A percentile compares a stretch with the other conserved stretches of the same genome.
Evolutionary conservation across 768 basidiomycete species (phyloP).

Genomic region (Suillus sp.): DNA sequence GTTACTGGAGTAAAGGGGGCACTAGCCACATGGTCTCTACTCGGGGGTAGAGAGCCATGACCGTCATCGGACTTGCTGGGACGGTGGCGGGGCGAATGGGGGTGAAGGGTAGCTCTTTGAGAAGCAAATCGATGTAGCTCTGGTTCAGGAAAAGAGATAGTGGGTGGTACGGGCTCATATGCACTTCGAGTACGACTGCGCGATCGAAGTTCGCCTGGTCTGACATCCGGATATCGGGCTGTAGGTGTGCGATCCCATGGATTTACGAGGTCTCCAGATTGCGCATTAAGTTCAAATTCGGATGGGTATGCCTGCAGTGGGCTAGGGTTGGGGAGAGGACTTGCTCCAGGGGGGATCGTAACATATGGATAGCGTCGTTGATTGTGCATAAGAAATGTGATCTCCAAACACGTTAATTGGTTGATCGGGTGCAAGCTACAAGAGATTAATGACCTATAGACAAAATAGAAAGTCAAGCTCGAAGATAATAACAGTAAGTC

Average conservation of each 20-base stretch:
- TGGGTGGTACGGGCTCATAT: conserved; percentile 29
- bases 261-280: conserved; percentile 27
- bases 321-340: conserved; percentile 33
- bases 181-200: conserved; percentile 43
- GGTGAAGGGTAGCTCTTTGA: conserved; percentile 30
- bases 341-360: conserved; percentile 40
- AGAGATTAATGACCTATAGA: neutral
- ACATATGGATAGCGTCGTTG: conserved; percentile 38
- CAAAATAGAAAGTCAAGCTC: neutral
- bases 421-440: neutral
- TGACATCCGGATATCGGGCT: conserved; percentile 25
- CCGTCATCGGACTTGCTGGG: conserved; percentile 43
- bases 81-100: conserved; percentile 36
- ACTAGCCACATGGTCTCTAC: conserved; percentile 22
- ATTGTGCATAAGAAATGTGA: conserved; percentile 25
- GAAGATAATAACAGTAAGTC: neutral
- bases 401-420: no score
- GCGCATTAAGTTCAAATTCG: conserved; percentile 31
- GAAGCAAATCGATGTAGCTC: conserved; percentile 52
- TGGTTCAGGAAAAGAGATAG: conserved; percentile 53
- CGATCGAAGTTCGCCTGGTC: conserved; percentile 25
- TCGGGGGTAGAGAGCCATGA: conserved; percentile 14
- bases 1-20: conserved; percentile 40
- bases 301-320: conserved; percentile 34
- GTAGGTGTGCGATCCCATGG: conserved; percentile 37